These are phyloP conservation scores for Naganishia randhawae DNA, from an alignment of 768 basidiomycete genomes.

Conservation along the genomic window DNA sequence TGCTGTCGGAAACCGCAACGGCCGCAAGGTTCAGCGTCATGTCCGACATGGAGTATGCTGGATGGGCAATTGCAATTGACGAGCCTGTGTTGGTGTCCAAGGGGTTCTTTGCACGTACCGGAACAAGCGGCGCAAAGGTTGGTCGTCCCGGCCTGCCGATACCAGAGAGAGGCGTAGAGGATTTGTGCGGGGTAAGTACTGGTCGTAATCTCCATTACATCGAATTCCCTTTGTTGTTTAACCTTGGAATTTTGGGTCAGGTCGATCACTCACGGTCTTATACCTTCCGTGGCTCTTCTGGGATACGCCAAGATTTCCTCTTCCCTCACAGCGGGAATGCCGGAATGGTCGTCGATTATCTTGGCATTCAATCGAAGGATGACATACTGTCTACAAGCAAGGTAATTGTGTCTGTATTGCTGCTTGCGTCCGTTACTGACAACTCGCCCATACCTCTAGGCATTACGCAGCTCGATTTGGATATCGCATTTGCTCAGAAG, in stretches of 20 bases:
- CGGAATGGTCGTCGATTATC: constrained; percentile 8
- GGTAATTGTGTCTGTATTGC: not conserved
- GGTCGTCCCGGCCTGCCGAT: not conserved
- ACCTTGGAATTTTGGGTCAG: not conserved
- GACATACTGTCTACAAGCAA: not conserved
- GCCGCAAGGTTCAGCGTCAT: not conserved
- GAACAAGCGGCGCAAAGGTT: not conserved
- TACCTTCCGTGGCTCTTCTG: not conserved
- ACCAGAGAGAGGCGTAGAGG: constrained; percentile 1
- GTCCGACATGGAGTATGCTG: not conserved
- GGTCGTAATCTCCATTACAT: not conserved
- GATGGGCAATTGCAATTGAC: constrained; percentile 5
- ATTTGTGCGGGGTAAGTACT: constrained; percentile 2
- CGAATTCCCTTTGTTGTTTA: not conserved
- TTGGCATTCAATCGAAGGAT: constrained; percentile 8
- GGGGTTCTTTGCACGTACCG: not conserved
- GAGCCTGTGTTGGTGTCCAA: constrained; percentile 7
- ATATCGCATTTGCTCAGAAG: not conserved
- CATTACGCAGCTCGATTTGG: not conserved
- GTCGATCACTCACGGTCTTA: not conserved
- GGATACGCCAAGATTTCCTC: not conserved
- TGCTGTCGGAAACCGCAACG: constrained; percentile 1
- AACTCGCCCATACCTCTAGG: not conserved
- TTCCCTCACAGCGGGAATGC: constrained; percentile 1
- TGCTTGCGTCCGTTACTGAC: not conserved